A percentile compares a stretch with the other conserved stretches of the same genome.
Conservation (phyloP, 2,329 filamentous ascomycete genomes). For the Neonectria neomacrospora region DNA sequence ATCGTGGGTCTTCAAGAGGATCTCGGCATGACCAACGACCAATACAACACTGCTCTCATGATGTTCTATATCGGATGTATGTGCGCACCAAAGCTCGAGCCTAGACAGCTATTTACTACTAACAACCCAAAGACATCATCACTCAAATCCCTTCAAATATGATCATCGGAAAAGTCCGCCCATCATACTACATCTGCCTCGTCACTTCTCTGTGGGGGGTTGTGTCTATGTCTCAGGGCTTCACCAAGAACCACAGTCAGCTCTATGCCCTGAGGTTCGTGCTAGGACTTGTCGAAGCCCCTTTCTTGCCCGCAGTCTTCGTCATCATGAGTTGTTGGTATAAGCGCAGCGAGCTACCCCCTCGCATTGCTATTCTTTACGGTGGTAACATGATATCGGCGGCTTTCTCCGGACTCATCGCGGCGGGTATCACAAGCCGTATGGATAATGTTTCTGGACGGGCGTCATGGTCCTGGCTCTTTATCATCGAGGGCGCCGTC, state of each 20-base stretch:
- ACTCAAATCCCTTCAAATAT: slow-evolving; percentile 21
- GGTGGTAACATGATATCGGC: slow-evolving; percentile 74
- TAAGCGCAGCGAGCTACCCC: slow-evolving; percentile 70
- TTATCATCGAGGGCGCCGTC: slow-evolving; percentile 70
- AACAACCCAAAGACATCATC: slow-evolving; percentile 17
- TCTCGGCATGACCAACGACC: slow-evolving; percentile 14
- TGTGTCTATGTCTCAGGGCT: slow-evolving; percentile 17
- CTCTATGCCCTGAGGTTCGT: slow-evolving; percentile 50
- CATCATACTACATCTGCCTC: slow-evolving; percentile 22
- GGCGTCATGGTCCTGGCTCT: slow-evolving; percentile 68
- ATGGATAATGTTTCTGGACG: slow-evolving; percentile 46
- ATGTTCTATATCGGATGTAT: slow-evolving; percentile 23
- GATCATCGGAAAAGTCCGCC: slow-evolving; percentile 24
- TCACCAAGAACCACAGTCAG: slow-evolving; percentile 21
- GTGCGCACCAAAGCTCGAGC: neutral
- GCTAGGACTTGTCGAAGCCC: slow-evolving; percentile 59
- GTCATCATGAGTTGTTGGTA: slow-evolving; percentile 65
- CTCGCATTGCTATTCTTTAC: slow-evolving; percentile 68
- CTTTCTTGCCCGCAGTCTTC: slow-evolving; percentile 62
- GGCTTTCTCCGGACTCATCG: slow-evolving; percentile 72
- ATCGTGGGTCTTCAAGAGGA: slow-evolving; percentile 20
- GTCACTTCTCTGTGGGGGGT: slow-evolving; percentile 20
- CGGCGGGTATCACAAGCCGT: slow-evolving; percentile 65
- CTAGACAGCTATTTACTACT: neutral
- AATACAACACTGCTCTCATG: slow-evolving; percentile 23